Evolutionary conservation across 371 early-diverging fungal species (phyloP).

Genomic region (Haplosporangium sp.): DNA sequence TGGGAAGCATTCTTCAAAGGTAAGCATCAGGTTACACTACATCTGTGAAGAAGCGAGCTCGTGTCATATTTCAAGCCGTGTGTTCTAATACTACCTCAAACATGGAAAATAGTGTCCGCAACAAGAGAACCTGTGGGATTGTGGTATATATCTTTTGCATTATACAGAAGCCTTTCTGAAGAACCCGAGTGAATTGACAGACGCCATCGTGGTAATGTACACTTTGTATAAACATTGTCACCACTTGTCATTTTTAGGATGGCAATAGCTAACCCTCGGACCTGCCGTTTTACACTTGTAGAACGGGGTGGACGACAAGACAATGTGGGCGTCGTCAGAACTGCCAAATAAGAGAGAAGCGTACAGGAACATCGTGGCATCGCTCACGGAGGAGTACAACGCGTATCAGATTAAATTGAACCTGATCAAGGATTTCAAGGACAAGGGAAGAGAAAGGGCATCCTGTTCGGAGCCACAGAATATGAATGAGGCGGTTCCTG

Average conservation of each 20-base stretch:
- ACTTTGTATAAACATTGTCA: too few relatives aligned
- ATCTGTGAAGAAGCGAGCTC: not conserved
- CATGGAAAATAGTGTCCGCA: conserved; percentile 48
- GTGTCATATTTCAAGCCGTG: too few relatives aligned
- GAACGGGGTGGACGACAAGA: conserved; percentile 35
- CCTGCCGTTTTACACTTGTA: not conserved
- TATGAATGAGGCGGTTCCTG: too few relatives aligned
- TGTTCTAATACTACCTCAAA: too few relatives aligned
- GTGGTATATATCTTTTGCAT: conserved; percentile 72
- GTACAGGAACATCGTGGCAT: conserved; percentile 27
- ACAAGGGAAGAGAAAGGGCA: conserved; percentile 12
- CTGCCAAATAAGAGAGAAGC: conserved; percentile 31
- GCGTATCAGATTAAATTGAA: conserved; percentile 20
- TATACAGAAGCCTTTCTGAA: conserved; percentile 63
- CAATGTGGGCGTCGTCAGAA: conserved; percentile 32
- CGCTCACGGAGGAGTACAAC: conserved; percentile 30
- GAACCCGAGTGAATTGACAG: conserved; percentile 48
- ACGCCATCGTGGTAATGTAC: conserved; percentile 37
- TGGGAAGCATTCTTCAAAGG: conserved; percentile 56
- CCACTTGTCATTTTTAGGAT: not conserved
- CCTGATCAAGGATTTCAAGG: conserved; percentile 31
- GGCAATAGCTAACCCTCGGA: not conserved
- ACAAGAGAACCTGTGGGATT: conserved; percentile 73
- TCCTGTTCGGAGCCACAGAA: too few relatives aligned
- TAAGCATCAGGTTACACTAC: conserved; percentile 24